A percentile compares a stretch with the other conserved stretches of the same genome.
phyloP scores from a whole-genome alignment of 2,329 filamentous ascomycete genomes.

The Talaromyces verruculosus region DNA sequence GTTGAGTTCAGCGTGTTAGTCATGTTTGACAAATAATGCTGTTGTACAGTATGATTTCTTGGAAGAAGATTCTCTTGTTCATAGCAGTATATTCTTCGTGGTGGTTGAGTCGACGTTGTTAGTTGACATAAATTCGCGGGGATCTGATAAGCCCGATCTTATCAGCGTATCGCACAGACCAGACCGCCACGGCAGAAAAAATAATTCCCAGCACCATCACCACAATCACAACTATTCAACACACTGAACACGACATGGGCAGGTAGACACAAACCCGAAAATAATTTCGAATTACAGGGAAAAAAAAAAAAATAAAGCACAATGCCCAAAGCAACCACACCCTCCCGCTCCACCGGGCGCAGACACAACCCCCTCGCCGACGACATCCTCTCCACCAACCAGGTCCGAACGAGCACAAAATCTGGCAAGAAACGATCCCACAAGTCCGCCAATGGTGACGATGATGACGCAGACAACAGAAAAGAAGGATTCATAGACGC shows the following conservation, averaged over 20 bases:
- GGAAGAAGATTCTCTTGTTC: too few species aligned
- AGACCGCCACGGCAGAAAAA: conserved; percentile 34
- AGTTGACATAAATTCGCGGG: not conserved
- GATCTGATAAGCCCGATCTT: conserved; percentile 13
- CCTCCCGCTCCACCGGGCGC: conserved; percentile 58
- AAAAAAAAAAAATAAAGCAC: too few species aligned
- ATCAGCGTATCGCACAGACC: conserved; percentile 24
- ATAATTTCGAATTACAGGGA: not conserved
- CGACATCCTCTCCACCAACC: conserved; percentile 71
- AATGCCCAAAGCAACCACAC: conserved; percentile 77
- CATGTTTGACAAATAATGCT: too few species aligned
- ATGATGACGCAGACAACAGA: conserved; percentile 34
- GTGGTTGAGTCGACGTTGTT: too few species aligned
- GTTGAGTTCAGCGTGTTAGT: too few species aligned
- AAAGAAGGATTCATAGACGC: conserved; percentile 75
- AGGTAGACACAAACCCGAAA: not conserved
- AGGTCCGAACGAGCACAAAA: conserved; percentile 69
- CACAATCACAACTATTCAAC: conserved; percentile 25
- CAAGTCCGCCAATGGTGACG: conserved; percentile 56
- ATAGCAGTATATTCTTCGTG: too few species aligned
- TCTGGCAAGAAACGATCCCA: conserved; percentile 66
- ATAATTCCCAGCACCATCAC: conserved; percentile 16
- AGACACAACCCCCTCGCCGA: conserved; percentile 90
- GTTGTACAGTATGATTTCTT: too few species aligned
- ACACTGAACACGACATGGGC: conserved; percentile 23